Evolutionary conservation across 2,329 filamentous ascomycete genomes (phyloP).

Genomic region (Didymella exigua): DNA sequence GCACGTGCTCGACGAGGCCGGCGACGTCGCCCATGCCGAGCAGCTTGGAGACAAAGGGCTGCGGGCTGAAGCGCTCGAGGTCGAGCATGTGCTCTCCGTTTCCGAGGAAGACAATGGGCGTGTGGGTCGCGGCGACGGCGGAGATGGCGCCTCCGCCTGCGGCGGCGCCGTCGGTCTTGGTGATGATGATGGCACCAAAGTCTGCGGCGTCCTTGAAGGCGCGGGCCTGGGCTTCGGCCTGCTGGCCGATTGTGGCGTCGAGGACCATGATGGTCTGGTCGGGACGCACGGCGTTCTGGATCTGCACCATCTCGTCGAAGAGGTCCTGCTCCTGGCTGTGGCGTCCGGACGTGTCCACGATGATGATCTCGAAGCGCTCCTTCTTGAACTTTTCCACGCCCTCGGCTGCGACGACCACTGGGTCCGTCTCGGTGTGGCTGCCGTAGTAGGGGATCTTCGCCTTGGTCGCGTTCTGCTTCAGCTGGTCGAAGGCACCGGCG

Average conservation of each 20-base stretch:
- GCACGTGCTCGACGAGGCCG: constrained; percentile 93
- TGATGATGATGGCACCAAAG: constrained; percentile 98
- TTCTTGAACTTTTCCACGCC: constrained; percentile 99
- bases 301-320: constrained; percentile 97
- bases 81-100: constrained; percentile 98
- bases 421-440: constrained; percentile 93
- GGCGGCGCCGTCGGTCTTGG: constrained; percentile 95
- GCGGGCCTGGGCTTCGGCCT: constrained; percentile 90
- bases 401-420: constrained; percentile 88
- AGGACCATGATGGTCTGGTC: constrained; percentile 99
- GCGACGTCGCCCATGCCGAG: constrained; percentile 98
- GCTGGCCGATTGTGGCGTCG: constrained; percentile 94
- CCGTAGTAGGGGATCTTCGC: constrained; percentile 99
- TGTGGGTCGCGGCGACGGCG: constrained; percentile 93
- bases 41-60: constrained; percentile 91
- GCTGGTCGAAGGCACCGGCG: constrained; percentile 95
- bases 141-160: constrained; percentile 97
- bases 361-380: constrained; percentile 97
- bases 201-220: constrained; percentile 97
- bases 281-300: constrained; percentile 85
- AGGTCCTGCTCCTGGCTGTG: constrained; percentile 94
- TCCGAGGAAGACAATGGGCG: constrained; percentile 96
- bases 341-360: constrained; percentile 94
- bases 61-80: constrained; percentile 87
- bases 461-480: constrained; percentile 99